phyloP scores from a whole-genome alignment of 164 flowering plant species.

The Nymphaea thermarum region DNA sequence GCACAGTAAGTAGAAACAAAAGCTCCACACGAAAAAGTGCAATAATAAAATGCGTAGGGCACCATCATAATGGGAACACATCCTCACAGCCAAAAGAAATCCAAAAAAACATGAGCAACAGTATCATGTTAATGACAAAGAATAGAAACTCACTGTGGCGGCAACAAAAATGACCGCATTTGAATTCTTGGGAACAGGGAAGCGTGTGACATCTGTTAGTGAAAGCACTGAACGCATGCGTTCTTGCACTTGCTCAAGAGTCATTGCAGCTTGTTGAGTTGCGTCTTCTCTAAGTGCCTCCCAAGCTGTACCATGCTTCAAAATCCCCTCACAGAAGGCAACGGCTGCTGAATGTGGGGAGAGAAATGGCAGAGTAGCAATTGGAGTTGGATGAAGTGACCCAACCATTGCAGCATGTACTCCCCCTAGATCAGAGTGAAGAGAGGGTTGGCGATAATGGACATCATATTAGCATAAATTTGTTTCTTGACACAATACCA shows the following conservation, averaged over 20 bases:
- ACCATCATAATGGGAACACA: too few relatives aligned
- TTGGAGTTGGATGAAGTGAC: constrained; percentile 86
- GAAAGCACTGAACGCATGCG: constrained; percentile 79
- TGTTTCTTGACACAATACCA: too few relatives aligned
- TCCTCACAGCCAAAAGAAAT: too few relatives aligned
- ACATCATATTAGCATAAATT: too few relatives aligned
- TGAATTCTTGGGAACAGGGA: constrained; percentile 90
- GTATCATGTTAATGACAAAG: not conserved
- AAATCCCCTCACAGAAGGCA: constrained; percentile 93
- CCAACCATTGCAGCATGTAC: constrained; percentile 99
- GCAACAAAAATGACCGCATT: constrained; percentile 79
- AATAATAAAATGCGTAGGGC: too few relatives aligned
- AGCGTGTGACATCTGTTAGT: constrained; percentile 95
- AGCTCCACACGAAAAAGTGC: too few relatives aligned
- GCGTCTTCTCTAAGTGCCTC: constrained; percentile 79
- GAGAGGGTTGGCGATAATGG: too few relatives aligned
- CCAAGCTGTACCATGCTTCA: constrained; percentile 95
- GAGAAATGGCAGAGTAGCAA: constrained; percentile 95
- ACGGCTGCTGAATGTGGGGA: constrained; percentile 96
- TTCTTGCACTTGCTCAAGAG: constrained; percentile 81
- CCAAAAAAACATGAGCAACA: not conserved
- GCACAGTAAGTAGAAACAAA: too few relatives aligned
- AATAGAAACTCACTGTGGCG: constrained; percentile 70
- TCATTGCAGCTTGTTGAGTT: constrained; percentile 42
- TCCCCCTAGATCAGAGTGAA: constrained; percentile 40